A percentile compares a stretch with the other conserved stretches of the same genome.
These are phyloP conservation scores for Candida namnaoensis DNA, from an alignment of 805 yeast species.

Conservation along the genomic window DNA sequence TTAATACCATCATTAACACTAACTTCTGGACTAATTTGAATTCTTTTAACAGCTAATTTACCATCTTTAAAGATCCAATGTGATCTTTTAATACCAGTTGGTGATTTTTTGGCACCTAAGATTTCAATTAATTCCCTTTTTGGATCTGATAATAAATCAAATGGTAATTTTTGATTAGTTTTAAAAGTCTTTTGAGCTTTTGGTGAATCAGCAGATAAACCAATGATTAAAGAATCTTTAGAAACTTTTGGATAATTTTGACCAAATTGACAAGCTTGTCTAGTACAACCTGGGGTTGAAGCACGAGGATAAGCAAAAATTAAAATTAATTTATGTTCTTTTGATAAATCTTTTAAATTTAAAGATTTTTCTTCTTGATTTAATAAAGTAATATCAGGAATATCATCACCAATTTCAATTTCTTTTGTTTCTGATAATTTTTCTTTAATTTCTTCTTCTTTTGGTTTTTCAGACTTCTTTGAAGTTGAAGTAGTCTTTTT, in stretches of 20 bases:
- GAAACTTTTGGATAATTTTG: slow-evolving; percentile 47
- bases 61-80: slow-evolving; percentile 89
- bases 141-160: slow-evolving; percentile 72
- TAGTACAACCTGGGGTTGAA: slow-evolving; percentile 92
- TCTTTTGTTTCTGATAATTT: slow-evolving; percentile 4
- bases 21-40: slow-evolving; percentile 40
- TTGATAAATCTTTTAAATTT: slow-evolving; percentile 32
- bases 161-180: slow-evolving; percentile 64
- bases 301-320: slow-evolving; percentile 86
- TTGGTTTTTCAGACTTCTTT: slow-evolving; percentile 4
- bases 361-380: slow-evolving; percentile 67
- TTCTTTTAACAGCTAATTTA: slow-evolving; percentile 34
- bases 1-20: slow-evolving; percentile 53
- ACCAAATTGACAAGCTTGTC: slow-evolving; percentile 88
- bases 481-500: background rate
- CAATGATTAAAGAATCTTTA: slow-evolving; percentile 56
- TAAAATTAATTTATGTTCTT: slow-evolving; percentile 35
- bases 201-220: slow-evolving; percentile 78
- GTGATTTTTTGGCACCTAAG: slow-evolving; percentile 78
- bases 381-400: slow-evolving; percentile 54
- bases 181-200: slow-evolving; percentile 72
- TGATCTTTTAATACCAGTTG: slow-evolving; percentile 76
- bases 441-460: slow-evolving; percentile 4
- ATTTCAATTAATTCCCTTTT: slow-evolving; percentile 54
- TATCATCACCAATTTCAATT: slow-evolving; percentile 47